Evolutionary conservation across 2,329 filamentous ascomycete species (phyloP).

Genomic region (Ascochyta pisi): DNA sequence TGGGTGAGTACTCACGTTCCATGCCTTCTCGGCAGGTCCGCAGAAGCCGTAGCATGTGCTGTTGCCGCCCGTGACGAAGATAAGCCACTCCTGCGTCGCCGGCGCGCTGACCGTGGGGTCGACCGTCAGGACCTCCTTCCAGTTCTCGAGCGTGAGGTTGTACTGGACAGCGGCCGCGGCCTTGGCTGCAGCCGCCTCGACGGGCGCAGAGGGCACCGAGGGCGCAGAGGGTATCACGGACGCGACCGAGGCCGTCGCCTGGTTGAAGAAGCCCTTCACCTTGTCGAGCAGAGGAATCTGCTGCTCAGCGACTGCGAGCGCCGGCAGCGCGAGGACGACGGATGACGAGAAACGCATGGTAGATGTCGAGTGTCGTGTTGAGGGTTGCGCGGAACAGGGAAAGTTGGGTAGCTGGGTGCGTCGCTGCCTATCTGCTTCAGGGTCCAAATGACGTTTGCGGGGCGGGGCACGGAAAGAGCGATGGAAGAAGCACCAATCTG

Average conservation of each 20-base stretch:
- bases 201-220: slow-evolving; percentile 32
- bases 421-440: slow-evolving; percentile 23
- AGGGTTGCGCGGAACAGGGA: slow-evolving; percentile 3
- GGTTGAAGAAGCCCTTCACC: slow-evolving; percentile 61
- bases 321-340: slow-evolving; percentile 60
- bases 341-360: slow-evolving; percentile 61
- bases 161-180: slow-evolving; percentile 61
- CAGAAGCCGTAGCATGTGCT: slow-evolving; percentile 80
- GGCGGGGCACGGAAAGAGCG: slow-evolving; percentile 20
- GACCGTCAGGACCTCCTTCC: slow-evolving; percentile 71
- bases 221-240: slow-evolving; percentile 55
- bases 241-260: slow-evolving; percentile 63
- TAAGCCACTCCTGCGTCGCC: slow-evolving; percentile 76
- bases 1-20: slow-evolving; percentile 51
- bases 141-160: slow-evolving; percentile 71
- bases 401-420: slow-evolving; percentile 4
- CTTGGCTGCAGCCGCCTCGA: slow-evolving; percentile 59
- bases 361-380: slow-evolving; percentile 32
- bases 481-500: slow-evolving; percentile 18
- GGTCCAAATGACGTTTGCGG: slow-evolving; percentile 34
- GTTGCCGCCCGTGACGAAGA: slow-evolving; percentile 77
- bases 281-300: slow-evolving; percentile 69
- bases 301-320: slow-evolving; percentile 60
- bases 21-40: slow-evolving; percentile 66
- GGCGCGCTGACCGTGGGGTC: slow-evolving; percentile 62